A percentile compares a stretch with the other conserved stretches of the same genome.
Conservation (phyloP, 2,329 filamentous ascomycete genomes). For the Trichoderma atrobrunneum region DNA sequence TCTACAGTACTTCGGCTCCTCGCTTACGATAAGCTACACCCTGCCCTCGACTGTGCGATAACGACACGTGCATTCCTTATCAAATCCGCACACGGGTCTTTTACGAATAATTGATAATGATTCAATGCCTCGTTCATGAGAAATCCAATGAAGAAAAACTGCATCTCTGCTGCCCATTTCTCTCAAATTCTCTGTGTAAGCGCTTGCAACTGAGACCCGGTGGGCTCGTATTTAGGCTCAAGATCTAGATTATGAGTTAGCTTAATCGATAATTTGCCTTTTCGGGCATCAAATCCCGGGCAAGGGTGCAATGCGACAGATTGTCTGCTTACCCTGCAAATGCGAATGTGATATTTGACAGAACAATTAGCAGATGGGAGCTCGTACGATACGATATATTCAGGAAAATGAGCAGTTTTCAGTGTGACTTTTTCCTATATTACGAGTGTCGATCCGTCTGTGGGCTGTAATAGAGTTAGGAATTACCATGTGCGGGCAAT, state of each 20-base stretch:
- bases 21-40: not conserved
- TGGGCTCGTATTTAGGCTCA: not conserved
- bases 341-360: not conserved
- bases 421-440: not conserved
- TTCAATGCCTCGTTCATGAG: not conserved
- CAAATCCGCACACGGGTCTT: not conserved
- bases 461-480: not conserved
- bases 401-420: not conserved
- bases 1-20: not conserved
- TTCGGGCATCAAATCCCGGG: constrained; percentile 5
- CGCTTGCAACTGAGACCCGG: not conserved
- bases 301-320: not conserved
- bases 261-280: not conserved
- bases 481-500: not conserved
- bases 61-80: not conserved
- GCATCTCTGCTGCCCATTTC: not conserved
- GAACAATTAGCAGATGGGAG: too few relatives aligned
- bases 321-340: not conserved
- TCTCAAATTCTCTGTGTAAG: not conserved
- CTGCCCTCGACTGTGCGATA: not conserved
- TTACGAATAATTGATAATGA: not conserved
- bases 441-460: not conserved
- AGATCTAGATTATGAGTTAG: not conserved
- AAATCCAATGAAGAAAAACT: not conserved
- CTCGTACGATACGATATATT: not conserved